A percentile compares a stretch with the other conserved stretches of the same genome.
Conservation (phyloP, 805 yeast species). For the Cyberlindnera subsufficiens region DNA sequence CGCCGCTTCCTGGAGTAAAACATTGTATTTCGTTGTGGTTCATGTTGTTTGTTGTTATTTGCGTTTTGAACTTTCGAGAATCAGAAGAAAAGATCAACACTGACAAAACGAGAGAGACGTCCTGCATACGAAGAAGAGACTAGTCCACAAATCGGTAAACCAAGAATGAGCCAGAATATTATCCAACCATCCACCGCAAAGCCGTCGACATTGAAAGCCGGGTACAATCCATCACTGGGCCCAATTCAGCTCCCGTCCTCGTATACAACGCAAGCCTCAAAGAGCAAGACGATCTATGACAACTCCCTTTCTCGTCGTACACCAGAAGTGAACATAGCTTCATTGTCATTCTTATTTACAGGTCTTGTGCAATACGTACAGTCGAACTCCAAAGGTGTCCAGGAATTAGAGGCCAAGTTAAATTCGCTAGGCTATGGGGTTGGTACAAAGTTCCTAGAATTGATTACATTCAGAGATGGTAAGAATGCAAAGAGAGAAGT, state of each 20-base stretch:
- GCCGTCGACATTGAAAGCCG: conserved; percentile 12
- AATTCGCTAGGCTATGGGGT: conserved; percentile 74
- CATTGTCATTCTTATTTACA: conserved; percentile 63
- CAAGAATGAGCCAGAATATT: conserved; percentile 13
- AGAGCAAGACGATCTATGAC: conserved; percentile 47
- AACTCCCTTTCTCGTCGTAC: conserved; percentile 59
- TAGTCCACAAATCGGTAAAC: not conserved
- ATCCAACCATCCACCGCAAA: conserved; percentile 21
- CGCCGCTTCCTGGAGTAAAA: conserved; percentile 15
- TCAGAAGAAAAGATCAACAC: not conserved
- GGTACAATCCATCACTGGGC: conserved; percentile 25
- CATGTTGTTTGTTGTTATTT: not conserved
- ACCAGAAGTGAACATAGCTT: conserved; percentile 60
- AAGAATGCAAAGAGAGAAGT: conserved; percentile 60
- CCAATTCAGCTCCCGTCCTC: conserved; percentile 24
- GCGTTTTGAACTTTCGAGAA: not conserved
- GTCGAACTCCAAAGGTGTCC: conserved; percentile 56
- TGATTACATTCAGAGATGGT: conserved; percentile 65
- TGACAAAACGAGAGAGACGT: not conserved
- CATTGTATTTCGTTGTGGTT: conserved; percentile 6
- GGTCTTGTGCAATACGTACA: conserved; percentile 67
- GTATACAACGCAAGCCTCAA: conserved; percentile 13
- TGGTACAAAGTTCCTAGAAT: conserved; percentile 67
- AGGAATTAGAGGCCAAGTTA: conserved; percentile 56
- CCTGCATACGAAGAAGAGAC: not conserved